phyloP scores from a whole-genome alignment of 2,329 filamentous ascomycete species.

The Colletotrichum higginsianum region DNA sequence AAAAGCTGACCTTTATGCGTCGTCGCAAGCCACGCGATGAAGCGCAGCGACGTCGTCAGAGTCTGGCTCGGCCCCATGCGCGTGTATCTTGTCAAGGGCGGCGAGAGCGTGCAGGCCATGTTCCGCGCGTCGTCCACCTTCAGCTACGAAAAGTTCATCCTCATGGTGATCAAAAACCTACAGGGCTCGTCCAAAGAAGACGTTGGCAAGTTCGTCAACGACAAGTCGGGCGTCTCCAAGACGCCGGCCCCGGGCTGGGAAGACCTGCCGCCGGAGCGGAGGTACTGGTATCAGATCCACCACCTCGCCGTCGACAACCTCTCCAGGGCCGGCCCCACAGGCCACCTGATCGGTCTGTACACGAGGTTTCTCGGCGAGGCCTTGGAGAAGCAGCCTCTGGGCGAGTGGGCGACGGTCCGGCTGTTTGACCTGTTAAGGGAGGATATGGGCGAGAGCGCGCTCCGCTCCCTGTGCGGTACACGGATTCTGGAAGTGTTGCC shows the following conservation, averaged over 20 bases:
- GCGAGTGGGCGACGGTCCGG: conserved; percentile 44
- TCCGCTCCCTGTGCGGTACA: conserved; percentile 45
- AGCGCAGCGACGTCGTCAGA: conserved; percentile 28
- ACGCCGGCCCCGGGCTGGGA: conserved; percentile 43
- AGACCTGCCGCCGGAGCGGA: conserved; percentile 32
- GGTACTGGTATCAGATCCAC: conserved; percentile 46
- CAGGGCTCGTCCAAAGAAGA: conserved; percentile 38
- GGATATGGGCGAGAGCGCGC: conserved; percentile 45
- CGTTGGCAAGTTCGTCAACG: conserved; percentile 28
- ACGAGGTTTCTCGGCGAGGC: conserved; percentile 33
- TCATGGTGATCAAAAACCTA: conserved; percentile 36
- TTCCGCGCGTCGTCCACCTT: conserved; percentile 42
- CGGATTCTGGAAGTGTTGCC: conserved; percentile 46
- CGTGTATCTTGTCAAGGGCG: conserved; percentile 41
- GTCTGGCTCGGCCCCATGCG: conserved; percentile 38
- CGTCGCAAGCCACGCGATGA: conserved; percentile 13
- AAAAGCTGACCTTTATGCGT: not conserved
- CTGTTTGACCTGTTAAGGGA: conserved; percentile 43
- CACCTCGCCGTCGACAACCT: conserved; percentile 42
- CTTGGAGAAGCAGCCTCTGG: conserved; percentile 36
- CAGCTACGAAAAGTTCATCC: conserved; percentile 43
- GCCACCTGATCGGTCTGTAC: conserved; percentile 39
- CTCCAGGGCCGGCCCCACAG: conserved; percentile 22
- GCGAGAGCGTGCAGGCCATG: conserved; percentile 39
- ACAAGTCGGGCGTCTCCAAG: conserved; percentile 43